Conservation (phyloP, 805 yeast genomes). For the Saturnispora besseyi region DNA sequence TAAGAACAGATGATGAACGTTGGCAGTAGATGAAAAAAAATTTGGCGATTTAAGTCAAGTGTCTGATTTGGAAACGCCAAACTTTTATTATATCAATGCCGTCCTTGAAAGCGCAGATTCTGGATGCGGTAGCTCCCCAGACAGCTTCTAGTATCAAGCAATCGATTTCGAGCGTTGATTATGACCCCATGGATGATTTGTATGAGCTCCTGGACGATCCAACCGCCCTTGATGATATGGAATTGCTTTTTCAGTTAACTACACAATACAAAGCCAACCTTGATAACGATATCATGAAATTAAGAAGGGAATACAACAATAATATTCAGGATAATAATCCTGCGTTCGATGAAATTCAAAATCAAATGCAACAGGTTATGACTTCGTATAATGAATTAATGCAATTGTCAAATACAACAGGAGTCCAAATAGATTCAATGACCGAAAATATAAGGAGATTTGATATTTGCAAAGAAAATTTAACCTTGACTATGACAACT, state of each 20-base stretch:
- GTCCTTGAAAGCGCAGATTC: conserved; percentile 10
- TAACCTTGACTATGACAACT: conserved; percentile 78
- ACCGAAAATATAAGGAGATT: conserved; percentile 70
- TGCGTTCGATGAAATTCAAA: conserved; percentile 20
- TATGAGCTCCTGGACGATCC: conserved; percentile 43
- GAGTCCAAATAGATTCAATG: conserved; percentile 52
- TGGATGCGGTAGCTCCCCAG: conserved; percentile 14
- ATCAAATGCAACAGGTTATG: conserved; percentile 34
- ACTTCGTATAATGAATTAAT: conserved; percentile 40
- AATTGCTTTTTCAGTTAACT: conserved; percentile 41
- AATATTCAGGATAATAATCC: not conserved
- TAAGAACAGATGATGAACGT: not conserved
- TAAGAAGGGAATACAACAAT: conserved; percentile 29
- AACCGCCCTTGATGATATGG: conserved; percentile 41
- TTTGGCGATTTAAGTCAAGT: not conserved
- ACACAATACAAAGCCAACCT: conserved; percentile 42
- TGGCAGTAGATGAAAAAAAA: not conserved
- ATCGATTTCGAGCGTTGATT: conserved; percentile 22
- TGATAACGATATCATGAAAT: conserved; percentile 34
- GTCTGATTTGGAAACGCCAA: not conserved
- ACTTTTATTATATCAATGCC: not conserved
- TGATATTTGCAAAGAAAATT: conserved; percentile 76
- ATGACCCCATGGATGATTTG: conserved; percentile 48
- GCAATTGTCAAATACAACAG: conserved; percentile 44
- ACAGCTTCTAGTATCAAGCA: not conserved